Conservation (phyloP, 148 eudicot species). For the Rhododendron ferrugineum region DNA sequence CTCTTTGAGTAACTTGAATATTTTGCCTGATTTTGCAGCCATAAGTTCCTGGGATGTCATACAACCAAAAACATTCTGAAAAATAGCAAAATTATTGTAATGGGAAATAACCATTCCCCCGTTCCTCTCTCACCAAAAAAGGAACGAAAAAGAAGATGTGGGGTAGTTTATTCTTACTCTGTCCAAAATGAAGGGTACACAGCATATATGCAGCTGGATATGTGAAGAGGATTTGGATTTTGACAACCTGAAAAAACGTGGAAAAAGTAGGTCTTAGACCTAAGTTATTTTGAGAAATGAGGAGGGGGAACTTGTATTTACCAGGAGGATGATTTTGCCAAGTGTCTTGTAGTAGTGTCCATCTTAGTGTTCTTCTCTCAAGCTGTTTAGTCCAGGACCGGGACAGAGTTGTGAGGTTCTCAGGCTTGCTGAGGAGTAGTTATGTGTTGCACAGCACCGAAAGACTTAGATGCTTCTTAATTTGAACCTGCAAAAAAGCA, state of each 20-base stretch:
- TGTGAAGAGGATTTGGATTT: constrained; percentile 23
- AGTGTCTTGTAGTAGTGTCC: background rate
- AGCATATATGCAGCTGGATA: constrained; percentile 20
- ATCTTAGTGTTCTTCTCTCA: background rate
- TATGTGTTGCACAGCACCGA: background rate
- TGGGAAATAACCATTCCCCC: background rate
- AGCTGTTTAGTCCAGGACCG: background rate
- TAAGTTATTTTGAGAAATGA: background rate
- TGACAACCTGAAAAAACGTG: constrained; percentile 31
- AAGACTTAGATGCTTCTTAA: background rate
- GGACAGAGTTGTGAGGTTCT: background rate
- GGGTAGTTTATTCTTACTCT: constrained; percentile 27
- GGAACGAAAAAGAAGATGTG: background rate
- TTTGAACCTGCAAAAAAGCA: background rate
- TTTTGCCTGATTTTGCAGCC: constrained; percentile 23
- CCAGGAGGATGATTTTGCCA: constrained; percentile 14
- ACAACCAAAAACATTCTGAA: background rate
- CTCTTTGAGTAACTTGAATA: constrained; percentile 35
- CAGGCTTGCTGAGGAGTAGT: background rate
- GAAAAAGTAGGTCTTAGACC: background rate
- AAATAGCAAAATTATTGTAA: background rate
- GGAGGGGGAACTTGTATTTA: background rate
- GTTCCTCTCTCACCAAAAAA: background rate
- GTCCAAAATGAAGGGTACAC: constrained; percentile 36
- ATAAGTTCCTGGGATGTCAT: constrained; percentile 36